These are phyloP conservation scores for Lachnellula willkommii DNA, from an alignment of 2,329 filamentous ascomycete genomes.

Conservation along the genomic window DNA sequence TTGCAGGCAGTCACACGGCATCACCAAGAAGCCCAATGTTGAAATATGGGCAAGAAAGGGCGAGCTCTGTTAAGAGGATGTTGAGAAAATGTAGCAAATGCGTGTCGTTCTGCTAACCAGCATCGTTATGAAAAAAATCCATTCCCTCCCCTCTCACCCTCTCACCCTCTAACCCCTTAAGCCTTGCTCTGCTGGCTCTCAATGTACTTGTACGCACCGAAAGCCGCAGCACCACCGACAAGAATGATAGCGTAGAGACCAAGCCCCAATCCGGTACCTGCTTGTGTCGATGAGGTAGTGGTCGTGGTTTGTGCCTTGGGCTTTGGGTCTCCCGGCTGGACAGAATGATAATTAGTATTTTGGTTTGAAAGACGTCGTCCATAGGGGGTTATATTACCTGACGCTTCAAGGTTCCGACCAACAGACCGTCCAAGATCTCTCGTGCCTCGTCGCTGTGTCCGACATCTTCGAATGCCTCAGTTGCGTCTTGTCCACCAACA, in stretches of 20 bases:
- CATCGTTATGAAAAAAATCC: not conserved
- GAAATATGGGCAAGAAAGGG: constrained; percentile 3
- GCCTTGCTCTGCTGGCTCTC: constrained; percentile 39
- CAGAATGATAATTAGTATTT: not conserved
- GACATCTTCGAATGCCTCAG: constrained; percentile 98
- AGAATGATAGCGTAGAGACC: constrained; percentile 78
- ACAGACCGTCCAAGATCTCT: constrained; percentile 77
- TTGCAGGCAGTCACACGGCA: not conserved
- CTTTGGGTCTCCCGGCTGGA: constrained; percentile 69
- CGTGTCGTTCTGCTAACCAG: constrained; percentile 9
- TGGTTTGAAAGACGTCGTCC: constrained; percentile 5
- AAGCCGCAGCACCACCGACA: constrained; percentile 70
- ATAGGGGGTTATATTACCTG: constrained; percentile 49
- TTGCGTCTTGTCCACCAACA: constrained; percentile 90
- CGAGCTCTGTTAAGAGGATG: constrained; percentile 16
- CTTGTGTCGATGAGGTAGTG: constrained; percentile 42
- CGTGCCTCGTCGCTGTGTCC: constrained; percentile 98
- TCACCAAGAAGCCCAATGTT: not conserved
- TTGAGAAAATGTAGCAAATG: constrained; percentile 24
- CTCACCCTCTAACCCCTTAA: constrained; percentile 6
- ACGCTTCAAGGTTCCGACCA: constrained; percentile 74
- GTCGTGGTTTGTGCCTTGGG: constrained; percentile 55
- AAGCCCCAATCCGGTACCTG: constrained; percentile 56
- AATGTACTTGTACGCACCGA: constrained; percentile 80
- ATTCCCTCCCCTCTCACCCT: constrained; percentile 1